Base-by-base conservation (phyloP, 2,329 filamentous ascomycete genomes). In the Metarhizium humberi region DNA sequence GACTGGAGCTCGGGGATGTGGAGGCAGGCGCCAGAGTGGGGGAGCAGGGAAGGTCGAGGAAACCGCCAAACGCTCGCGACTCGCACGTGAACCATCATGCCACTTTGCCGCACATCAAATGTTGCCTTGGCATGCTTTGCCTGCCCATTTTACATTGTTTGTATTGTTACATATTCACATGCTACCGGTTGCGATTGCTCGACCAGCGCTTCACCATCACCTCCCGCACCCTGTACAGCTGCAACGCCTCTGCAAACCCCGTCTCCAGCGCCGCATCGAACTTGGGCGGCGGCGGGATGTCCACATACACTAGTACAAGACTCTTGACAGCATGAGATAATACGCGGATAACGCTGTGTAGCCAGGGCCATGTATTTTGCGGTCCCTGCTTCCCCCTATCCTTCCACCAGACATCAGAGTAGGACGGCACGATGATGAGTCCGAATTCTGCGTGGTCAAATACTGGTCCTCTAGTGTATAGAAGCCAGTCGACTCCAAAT, bases 391-490 rank as follows among this genome's bases (percentile, higher is more conserved):
- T 79, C 3, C 79, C 78, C 50, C 78, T 70, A 1, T 76, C 72
- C 59, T 79, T 78, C 91, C 92, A 96, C 65, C 86, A 84, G 0
- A 81, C 66, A 65, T 94, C 76, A 0, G 79, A 85, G 66, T 95
- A 97, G 0, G 90, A 86, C 0, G 94, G 92, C 3, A 97, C 67
- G 45, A 99, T 83, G 29, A 92, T 78, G 47, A 96, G 74, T 0
- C 90, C 92, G 66, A 96, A 99, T 66, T 97, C 91, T 25, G 94
- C 94, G 67, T 99, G 94, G 25, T 90, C 85, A 69, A 99, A 97
- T 0, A 94, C 92, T 0, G 94, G 94, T 0, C 94, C 94, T 20
- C 91, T 86, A 55, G 90, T 86, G 72, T 99, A 99, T 7, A 99
- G 80, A n/a, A 99, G 75, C 75, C 90, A 96, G 69, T 99, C 94